Evolutionary conservation across 148 eudicot species (phyloP), one percentile per base, ranked within the genome.

Genomic region (Euryodendron excelsum): DNA sequence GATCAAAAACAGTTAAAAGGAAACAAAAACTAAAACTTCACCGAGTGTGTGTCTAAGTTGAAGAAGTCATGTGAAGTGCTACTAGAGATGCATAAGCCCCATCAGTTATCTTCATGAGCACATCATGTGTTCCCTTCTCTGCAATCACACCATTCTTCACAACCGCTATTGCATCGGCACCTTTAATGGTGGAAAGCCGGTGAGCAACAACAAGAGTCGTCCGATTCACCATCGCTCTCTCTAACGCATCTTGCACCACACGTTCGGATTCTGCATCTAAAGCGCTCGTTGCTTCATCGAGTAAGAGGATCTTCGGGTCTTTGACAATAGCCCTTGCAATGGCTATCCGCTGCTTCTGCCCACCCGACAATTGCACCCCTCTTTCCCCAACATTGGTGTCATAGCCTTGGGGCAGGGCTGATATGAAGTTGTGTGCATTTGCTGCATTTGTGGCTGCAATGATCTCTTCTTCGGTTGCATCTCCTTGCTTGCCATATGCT

Each of bases 211-310:
- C 88, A 20, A 94, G 87, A 0, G 93, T 94, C 0, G 98, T 94
- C 56, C 97, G 79, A 55, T 85, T 78, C 63, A 91, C 88, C 92
- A 82, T 91, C 39, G 93, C 97, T 27, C 84, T 67, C 11, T 92
- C 95, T 72, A 94, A 59, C 0, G 98, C 98, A 65, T 90, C 98
- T 52, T 92, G 93, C n/a, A 94, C 98, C 1, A 91, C 84, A 1
- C 89, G 69, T 76, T 89, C 97, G 0, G 94, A 90, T 84, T 94
- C 97, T 0, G 92, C 89, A 77, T 94, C 98, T 3, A 92, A 79
- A 0, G 97, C 97, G 53, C 98, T 94, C 1, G 97, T 92, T 0
- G 97, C 98, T 76, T 94, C 97, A 25, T 94, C 97, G 5, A 94
- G 91, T 36, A 94, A 77, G 8, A 93, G 79, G 53, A 93, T 91